Percentiles rank a stretch among this genome's conserved stretches.
phyloP scores from a whole-genome alignment of 164 flowering plant genomes.

The Nymphaea colorata region DNA sequence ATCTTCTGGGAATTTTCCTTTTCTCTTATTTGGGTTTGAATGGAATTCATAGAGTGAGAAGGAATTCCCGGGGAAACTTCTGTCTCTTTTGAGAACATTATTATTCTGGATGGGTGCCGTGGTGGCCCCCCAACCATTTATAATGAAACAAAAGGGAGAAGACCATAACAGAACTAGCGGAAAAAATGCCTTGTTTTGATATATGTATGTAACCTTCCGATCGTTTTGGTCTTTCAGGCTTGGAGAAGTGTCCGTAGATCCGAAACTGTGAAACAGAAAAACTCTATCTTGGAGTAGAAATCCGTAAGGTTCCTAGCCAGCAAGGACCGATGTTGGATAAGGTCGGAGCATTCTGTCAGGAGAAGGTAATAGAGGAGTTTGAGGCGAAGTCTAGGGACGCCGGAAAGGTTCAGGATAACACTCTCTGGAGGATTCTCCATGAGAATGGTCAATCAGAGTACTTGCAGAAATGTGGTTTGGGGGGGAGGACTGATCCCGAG shows the following conservation, averaged over 20 bases:
- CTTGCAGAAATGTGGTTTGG: slow-evolving; percentile 45
- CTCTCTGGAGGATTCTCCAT: slow-evolving; percentile 56
- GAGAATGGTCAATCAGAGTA: slow-evolving; percentile 65
- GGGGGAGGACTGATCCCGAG: slow-evolving; percentile 70
- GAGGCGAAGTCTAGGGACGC: slow-evolving; percentile 61
- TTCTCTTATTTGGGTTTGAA: neutral
- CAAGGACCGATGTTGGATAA: slow-evolving; percentile 40
- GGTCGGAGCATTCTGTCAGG: slow-evolving; percentile 28
- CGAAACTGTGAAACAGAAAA: no score
- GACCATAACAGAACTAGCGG: no score
- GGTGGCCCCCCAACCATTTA: no score
- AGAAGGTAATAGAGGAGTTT: slow-evolving; percentile 57
- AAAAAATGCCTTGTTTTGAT: no score
- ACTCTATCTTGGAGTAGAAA: no score
- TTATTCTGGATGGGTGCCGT: neutral
- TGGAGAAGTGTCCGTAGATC: no score
- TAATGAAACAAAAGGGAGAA: no score
- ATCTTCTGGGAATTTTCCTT: neutral
- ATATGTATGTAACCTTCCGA: no score
- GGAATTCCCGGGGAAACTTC: neutral
- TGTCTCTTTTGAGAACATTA: neutral
- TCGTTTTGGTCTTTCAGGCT: no score
- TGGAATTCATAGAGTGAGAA: neutral
- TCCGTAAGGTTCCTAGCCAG: no score
- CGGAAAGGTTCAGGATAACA: slow-evolving; percentile 53